phyloP scores from a whole-genome alignment of 2,329 filamentous ascomycete species.

The Onygena corvina region DNA sequence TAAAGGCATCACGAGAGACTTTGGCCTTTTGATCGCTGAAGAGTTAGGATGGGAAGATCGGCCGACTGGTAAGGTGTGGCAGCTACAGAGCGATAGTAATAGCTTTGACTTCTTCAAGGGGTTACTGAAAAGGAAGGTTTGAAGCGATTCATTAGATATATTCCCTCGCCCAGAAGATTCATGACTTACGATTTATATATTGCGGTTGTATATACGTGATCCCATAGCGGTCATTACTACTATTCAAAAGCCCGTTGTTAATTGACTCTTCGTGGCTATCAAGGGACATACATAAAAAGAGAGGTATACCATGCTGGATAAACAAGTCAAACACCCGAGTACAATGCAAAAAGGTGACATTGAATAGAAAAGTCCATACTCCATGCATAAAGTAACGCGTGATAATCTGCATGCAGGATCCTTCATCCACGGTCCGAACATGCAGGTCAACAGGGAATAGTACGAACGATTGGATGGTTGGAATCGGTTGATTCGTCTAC shows the following conservation, averaged over 20 bases:
- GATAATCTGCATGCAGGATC: background rate
- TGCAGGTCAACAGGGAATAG: background rate
- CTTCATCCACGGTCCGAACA: background rate
- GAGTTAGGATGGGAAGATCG: slow-evolving; percentile 64
- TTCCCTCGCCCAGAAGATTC: too few relatives aligned
- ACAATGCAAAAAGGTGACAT: background rate
- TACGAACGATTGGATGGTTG: too few relatives aligned
- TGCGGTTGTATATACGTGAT: background rate
- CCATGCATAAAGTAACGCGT: background rate
- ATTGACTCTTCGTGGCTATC: background rate
- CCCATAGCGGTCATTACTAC: too few relatives aligned
- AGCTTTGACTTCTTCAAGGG: slow-evolving; percentile 97
- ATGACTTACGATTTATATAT: background rate
- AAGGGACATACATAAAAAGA: background rate
- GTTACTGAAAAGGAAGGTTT: slow-evolving; percentile 67
- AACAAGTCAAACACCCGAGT: background rate
- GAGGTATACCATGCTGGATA: background rate
- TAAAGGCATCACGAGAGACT: slow-evolving; percentile 80
- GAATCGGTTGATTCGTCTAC: background rate
- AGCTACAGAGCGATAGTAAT: slow-evolving; percentile 90
- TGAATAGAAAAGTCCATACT: background rate
- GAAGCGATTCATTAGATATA: too few relatives aligned
- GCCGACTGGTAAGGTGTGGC: slow-evolving; percentile 64
- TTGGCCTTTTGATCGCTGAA: slow-evolving; percentile 74
- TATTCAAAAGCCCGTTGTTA: too few relatives aligned